Percentiles rank a stretch among this genome's conserved stretches.
Conservation (phyloP, 78 protist genomes). For the Polysphondylium violaceum region DNA sequence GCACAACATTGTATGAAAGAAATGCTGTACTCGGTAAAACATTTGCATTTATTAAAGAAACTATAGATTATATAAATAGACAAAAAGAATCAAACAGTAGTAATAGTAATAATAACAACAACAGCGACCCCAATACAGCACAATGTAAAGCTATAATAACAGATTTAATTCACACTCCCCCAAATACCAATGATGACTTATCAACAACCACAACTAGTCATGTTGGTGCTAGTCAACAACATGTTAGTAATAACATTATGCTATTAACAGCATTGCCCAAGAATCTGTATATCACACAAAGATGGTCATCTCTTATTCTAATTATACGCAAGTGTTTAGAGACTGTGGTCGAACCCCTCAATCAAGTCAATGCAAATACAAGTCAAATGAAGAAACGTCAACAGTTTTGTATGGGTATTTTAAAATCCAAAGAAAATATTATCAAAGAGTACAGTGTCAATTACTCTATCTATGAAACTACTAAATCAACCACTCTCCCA, state of each 20-base stretch:
- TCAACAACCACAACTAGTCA: not conserved
- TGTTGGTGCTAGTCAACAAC: not conserved
- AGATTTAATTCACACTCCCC: not conserved
- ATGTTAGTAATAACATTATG: not conserved
- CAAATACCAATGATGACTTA: not conserved
- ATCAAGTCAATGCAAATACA: too few relatives aligned
- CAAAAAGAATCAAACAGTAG: conserved; percentile 2
- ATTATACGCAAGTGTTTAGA: too few relatives aligned
- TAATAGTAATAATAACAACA: not conserved
- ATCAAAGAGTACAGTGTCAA: too few relatives aligned
- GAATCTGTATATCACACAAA: not conserved
- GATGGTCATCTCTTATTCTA: not conserved
- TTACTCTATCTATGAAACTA: too few relatives aligned
- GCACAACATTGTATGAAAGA: not conserved
- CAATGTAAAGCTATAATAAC: conserved; percentile 14
- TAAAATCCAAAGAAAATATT: too few relatives aligned
- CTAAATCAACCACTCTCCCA: too few relatives aligned
- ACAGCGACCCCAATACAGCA: too few relatives aligned
- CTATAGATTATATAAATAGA: conserved; percentile 21
- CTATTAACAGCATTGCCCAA: not conserved
- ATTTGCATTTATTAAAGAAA: conserved; percentile 42
- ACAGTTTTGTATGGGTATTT: too few relatives aligned
- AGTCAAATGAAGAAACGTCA: too few relatives aligned
- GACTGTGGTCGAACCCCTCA: too few relatives aligned
- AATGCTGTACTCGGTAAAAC: conserved; percentile 14